These are phyloP conservation scores for Phalaenopsis equestris DNA, from an alignment of 106 monocot species.

Conservation along the genomic window DNA sequence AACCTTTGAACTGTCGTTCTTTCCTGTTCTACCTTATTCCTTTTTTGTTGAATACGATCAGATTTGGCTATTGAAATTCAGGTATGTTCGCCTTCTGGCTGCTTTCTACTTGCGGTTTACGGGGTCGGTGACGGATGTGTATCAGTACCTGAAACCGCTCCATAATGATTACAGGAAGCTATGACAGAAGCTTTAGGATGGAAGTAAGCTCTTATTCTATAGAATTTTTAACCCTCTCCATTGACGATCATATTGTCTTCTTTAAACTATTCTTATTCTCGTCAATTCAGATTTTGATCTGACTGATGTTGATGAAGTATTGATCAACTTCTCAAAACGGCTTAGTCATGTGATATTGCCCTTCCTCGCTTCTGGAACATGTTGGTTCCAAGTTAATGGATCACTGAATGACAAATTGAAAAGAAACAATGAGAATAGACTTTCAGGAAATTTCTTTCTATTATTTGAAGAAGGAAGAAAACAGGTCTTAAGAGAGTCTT, in stretches of 20 bases:
- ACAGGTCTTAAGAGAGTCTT: no score
- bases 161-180: constrained; percentile 94
- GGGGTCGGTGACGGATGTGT: constrained; percentile 73
- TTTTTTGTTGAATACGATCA: not conserved
- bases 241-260: not conserved
- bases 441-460: no score
- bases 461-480: no score
- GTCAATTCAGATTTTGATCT: constrained; percentile 38
- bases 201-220: constrained; percentile 37
- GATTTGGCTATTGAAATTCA: constrained; percentile 5
- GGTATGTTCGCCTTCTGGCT: constrained; percentile 83
- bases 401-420: no score
- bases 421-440: no score
- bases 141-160: constrained; percentile 86
- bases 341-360: constrained; percentile 86
- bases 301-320: constrained; percentile 93
- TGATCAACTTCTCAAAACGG: constrained; percentile 79
- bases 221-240: not conserved
- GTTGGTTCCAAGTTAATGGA: no score
- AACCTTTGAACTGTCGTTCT: not conserved
- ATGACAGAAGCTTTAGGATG: constrained; percentile 46
- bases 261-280: not conserved
- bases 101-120: constrained; percentile 84
- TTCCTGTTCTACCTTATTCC: not conserved
- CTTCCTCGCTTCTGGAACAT: constrained; percentile 9